Evolutionary conservation across 805 yeast species (phyloP), one percentile per base, ranked within the genome.

Genomic region (Lipomyces sp.): DNA sequence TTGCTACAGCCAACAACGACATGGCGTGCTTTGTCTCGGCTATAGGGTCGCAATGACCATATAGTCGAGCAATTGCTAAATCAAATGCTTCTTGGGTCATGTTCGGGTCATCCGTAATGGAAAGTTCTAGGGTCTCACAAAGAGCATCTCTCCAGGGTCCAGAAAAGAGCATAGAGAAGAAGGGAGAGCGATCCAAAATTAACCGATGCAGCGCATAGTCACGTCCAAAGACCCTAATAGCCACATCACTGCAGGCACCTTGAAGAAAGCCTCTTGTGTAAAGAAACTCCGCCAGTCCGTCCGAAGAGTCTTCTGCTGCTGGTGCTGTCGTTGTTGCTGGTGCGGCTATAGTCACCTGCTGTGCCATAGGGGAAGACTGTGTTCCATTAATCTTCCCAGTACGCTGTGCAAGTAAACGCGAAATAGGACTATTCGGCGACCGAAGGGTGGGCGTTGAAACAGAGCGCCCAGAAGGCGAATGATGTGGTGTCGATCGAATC

Each of bases 161-260:
- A 53, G 78, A 74, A 66, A 85, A 82, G 57, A 85, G 66, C 2
- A 82, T 77, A 18, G 77, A 74, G 71, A 85, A 85, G 69, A 83
- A 85, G 0, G 82, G 84, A 64, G 85, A 78, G 63, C 83, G 77
- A 60, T 79, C 79, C 53, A 85, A 74, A 10, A 85, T 75, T 55
- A 85, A 66, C 66, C 78, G 76, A 68, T 85, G 88, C 1, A 85
- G 73, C n/a, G 72, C 73, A 71, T 84, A 85, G 15, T 75, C 75
- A 32, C 76, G 75, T 2, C 78, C 81, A 71, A 85, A 85, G 1
- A 86, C 87, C 64, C 66, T 73, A 8, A 85, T 74, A 0, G 82
- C 77, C 45, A 84, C 82, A 73, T 84, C 87, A 1, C 83, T 80
- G 64, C 83, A 83, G 1, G 77, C 78, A 0, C 86, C 86, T 51